These are phyloP conservation scores for Cornus suecica DNA, from an alignment of 148 eudicot genomes.

Conservation along the genomic window DNA sequence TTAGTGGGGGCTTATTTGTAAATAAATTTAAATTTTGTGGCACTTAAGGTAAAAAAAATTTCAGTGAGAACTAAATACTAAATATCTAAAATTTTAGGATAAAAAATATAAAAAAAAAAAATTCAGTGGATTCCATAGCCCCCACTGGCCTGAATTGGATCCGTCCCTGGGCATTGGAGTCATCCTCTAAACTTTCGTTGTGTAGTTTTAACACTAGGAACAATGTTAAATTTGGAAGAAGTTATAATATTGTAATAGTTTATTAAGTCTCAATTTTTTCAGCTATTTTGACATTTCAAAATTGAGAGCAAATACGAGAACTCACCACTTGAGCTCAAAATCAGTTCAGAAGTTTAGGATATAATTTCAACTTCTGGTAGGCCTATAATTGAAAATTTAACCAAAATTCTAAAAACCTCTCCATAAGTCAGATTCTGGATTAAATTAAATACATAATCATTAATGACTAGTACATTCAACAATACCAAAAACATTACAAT, in stretches of 20 bases:
- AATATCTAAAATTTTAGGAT: too few relatives aligned
- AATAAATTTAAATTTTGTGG: too few relatives aligned
- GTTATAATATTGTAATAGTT: background rate
- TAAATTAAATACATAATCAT: background rate
- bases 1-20: too few relatives aligned
- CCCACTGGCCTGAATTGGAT: too few relatives aligned
- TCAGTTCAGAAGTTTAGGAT: background rate
- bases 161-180: too few relatives aligned
- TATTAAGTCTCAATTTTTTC: background rate
- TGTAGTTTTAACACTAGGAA: background rate
- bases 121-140: too few relatives aligned
- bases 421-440: background rate
- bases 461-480: background rate
- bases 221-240: background rate
- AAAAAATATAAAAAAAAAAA: too few relatives aligned
- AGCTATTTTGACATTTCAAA: background rate
- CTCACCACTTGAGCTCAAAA: background rate
- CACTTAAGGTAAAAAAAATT: too few relatives aligned
- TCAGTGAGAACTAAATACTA: too few relatives aligned
- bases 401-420: background rate
- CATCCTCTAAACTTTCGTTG: background rate
- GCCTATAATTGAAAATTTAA: background rate
- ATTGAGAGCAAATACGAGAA: background rate
- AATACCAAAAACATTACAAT: background rate
- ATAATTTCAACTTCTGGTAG: background rate